These are phyloP conservation scores for Annulohypoxylon stygium DNA, from an alignment of 495 filamentous ascomycete species.

Conservation along the genomic window DNA sequence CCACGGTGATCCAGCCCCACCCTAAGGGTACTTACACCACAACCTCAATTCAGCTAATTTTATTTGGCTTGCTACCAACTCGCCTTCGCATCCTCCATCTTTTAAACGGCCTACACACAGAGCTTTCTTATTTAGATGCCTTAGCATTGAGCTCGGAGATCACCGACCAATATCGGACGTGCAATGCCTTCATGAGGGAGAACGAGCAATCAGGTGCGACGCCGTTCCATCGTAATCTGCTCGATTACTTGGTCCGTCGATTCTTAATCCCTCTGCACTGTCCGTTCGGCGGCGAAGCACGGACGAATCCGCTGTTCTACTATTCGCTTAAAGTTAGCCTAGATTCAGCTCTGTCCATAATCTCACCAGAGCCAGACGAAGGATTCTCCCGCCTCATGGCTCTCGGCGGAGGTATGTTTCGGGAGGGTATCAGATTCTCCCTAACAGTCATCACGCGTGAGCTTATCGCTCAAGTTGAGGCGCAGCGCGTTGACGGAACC, in stretches of 20 bases:
- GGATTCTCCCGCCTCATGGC: slow-evolving; percentile 57
- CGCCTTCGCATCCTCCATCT: slow-evolving; percentile 65
- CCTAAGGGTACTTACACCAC: slow-evolving; percentile 58
- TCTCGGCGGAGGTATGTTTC: slow-evolving; percentile 63
- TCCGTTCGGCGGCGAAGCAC: slow-evolving; percentile 65
- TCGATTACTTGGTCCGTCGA: slow-evolving; percentile 63
- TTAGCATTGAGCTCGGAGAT: slow-evolving; percentile 62
- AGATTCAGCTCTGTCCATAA: slow-evolving; percentile 64
- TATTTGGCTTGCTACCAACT: slow-evolving; percentile 61
- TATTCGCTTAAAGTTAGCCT: slow-evolving; percentile 69
- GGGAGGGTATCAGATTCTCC: slow-evolving; percentile 58
- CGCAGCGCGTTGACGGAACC: slow-evolving; percentile 50
- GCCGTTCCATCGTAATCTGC: slow-evolving; percentile 51
- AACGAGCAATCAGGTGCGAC: slow-evolving; percentile 38
- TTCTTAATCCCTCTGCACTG: slow-evolving; percentile 67
- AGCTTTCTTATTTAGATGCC: slow-evolving; percentile 65
- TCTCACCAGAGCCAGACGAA: slow-evolving; percentile 60
- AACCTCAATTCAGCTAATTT: slow-evolving; percentile 65
- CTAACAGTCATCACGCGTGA: slow-evolving; percentile 55
- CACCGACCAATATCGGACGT: slow-evolving; percentile 52
- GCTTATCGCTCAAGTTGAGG: slow-evolving; percentile 54
- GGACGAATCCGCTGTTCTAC: slow-evolving; percentile 64
- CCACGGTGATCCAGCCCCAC: slow-evolving; percentile 51
- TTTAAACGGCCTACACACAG: slow-evolving; percentile 63
- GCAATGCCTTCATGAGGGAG: slow-evolving; percentile 39